phyloP scores from a whole-genome alignment of 2,329 filamentous ascomycete species.

The Coniella vitis region DNA sequence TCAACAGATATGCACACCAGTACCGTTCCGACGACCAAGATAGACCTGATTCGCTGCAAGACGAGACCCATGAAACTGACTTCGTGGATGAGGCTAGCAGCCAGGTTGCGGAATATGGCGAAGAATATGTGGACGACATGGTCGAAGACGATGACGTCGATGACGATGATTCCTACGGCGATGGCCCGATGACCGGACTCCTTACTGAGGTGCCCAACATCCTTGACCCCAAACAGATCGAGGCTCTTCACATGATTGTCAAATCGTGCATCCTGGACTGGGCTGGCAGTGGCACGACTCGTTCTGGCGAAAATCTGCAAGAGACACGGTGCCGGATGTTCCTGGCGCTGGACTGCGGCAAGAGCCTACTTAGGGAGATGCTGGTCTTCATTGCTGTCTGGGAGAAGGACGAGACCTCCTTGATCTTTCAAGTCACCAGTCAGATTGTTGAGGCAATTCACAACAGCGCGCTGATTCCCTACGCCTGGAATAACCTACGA shows the following conservation, averaged over 20 bases:
- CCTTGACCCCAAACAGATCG: constrained; percentile 88
- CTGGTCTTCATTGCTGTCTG: constrained; percentile 95
- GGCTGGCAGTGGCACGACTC: constrained; percentile 61
- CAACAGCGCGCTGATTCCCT: constrained; percentile 81
- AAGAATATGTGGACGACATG: constrained; percentile 37
- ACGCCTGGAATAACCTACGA: constrained; percentile 83
- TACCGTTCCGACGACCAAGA: constrained; percentile 37
- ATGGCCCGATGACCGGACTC: constrained; percentile 73
- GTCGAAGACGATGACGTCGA: constrained; percentile 62
- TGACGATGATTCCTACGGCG: constrained; percentile 72
- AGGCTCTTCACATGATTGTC: constrained; percentile 93
- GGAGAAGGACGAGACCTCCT: constrained; percentile 87
- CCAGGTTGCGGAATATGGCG: constrained; percentile 25
- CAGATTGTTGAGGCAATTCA: constrained; percentile 93
- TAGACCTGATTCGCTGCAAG: constrained; percentile 26
- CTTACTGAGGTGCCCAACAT: constrained; percentile 93
- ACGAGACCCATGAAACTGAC: constrained; percentile 31
- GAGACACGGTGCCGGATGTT: constrained; percentile 86
- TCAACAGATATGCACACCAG: constrained; percentile 46
- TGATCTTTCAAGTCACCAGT: constrained; percentile 94
- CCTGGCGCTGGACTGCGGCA: constrained; percentile 80
- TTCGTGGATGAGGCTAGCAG: constrained; percentile 28
- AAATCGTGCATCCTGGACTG: constrained; percentile 89
- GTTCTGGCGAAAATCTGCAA: constrained; percentile 74
- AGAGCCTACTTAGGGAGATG: constrained; percentile 82